Evolutionary conservation across 2,329 filamentous ascomycete species (phyloP), one percentile per base, ranked within the genome.

Genomic region (Nigrospora oryzae): DNA sequence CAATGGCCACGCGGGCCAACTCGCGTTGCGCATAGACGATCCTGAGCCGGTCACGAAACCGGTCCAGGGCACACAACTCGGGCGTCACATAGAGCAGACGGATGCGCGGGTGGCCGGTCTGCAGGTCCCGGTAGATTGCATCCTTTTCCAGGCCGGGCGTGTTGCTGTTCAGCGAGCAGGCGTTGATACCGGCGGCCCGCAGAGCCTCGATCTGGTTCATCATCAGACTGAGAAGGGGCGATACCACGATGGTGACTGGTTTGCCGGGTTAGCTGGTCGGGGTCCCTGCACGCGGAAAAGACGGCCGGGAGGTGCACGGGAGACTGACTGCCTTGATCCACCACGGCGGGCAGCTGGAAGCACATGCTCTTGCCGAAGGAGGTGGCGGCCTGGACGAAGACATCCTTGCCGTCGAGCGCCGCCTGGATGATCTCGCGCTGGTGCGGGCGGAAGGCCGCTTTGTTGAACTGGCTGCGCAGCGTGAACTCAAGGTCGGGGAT

Each of bases 331-430:
- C 91, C 91, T 62, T 83, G 80, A 56, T 91, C 85, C 46, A 95
- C 83, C 31, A 96, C 82, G 19, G 90, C 90, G 10, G 90, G 90
- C 1, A 96, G 74, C 62, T 96, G 90, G 60, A 91, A 96, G 67
- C 91, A 96, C 43, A 96, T 65, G 58, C 88, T 94, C 65, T 96
- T 96, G 36, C 90, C 91, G 62, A 96, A 96, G 11, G 84, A 88
- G 3, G 86, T 90, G 44, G 86, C 86, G 39, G 91, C 91, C 64
- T 96, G 91, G 1, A 97, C 77, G 59, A 95, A 96, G 37, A 97
- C 85, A 82, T 97, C 91, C 50, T 90, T 75, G 14, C 88, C 85
- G 45, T 85, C 79, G 10, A 96, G 73, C 3, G 87, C 86, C 8
- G 88, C 86, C 46, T 77, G 73, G 45, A 97, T 91, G 46, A 96